Conservation (phyloP, 768 basidiomycete genomes). For the Rickenella mellea region DNA sequence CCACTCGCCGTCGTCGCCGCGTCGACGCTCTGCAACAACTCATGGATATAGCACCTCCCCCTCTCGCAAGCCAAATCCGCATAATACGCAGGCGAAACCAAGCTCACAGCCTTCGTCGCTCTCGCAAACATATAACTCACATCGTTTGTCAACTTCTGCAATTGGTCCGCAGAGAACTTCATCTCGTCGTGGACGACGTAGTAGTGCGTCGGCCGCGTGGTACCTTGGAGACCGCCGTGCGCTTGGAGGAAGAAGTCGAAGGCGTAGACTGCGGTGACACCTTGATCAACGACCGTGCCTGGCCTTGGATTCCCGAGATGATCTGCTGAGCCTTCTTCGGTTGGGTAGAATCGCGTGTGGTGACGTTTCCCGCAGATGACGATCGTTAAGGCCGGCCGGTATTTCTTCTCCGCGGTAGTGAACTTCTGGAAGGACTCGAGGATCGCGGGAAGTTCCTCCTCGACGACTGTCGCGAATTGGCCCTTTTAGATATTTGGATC, state of each 20-base stretch:
- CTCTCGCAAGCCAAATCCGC: constrained; percentile 35
- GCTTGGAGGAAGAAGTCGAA: constrained; percentile 49
- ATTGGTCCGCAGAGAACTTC: constrained; percentile 34
- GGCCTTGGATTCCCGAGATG: constrained; percentile 40
- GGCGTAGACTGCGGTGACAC: constrained; percentile 43
- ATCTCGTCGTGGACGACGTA: constrained; percentile 48
- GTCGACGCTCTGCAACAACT: constrained; percentile 34
- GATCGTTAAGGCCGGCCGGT: constrained; percentile 40
- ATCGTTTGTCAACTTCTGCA: constrained; percentile 46
- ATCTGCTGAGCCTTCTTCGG: constrained; percentile 30
- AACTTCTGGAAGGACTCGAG: constrained; percentile 31
- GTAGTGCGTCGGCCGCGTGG: constrained; percentile 43
- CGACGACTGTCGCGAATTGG: constrained; percentile 37
- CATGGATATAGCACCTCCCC: constrained; percentile 42
- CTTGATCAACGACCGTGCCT: constrained; percentile 46
- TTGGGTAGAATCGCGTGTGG: constrained; percentile 49
- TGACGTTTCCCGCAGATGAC: constrained; percentile 51
- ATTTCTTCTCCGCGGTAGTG: constrained; percentile 22
- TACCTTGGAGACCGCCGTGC: constrained; percentile 35
- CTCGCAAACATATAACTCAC: constrained; percentile 49
- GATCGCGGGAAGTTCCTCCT: constrained; percentile 35
- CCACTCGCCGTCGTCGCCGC: constrained; percentile 22
- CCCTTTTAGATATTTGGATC: constrained; percentile 22
- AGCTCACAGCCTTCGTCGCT: constrained; percentile 44
- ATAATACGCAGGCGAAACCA: constrained; percentile 34